These are phyloP conservation scores for Chenopodium formosanum DNA, from an alignment of 148 eudicot species.

Conservation along the genomic window DNA sequence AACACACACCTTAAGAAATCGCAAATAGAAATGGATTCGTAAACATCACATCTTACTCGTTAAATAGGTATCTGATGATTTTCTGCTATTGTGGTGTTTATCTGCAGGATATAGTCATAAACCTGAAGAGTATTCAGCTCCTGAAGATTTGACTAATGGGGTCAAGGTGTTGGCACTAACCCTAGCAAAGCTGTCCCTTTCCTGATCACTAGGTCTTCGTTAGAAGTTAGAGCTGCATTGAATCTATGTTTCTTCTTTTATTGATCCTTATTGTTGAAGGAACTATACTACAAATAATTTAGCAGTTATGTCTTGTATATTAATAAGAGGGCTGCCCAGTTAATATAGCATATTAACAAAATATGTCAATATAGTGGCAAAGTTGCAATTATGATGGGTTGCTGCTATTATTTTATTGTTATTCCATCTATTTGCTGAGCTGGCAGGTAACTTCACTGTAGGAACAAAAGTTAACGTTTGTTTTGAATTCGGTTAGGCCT, in stretches of 20 bases:
- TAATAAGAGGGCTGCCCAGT: no score
- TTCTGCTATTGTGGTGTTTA: not conserved
- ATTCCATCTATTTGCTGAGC: no score
- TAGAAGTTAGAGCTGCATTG: not conserved
- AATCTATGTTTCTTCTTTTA: not conserved
- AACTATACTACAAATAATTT: not conserved
- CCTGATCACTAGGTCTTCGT: conserved; percentile 25
- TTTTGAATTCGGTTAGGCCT: no score
- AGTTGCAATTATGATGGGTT: no score
- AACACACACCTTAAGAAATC: not conserved
- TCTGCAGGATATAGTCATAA: conserved; percentile 94
- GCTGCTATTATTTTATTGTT: no score
- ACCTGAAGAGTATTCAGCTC: conserved; percentile 83
- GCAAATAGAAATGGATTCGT: not conserved
- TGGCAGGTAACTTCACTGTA: no score
- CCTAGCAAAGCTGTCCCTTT: conserved; percentile 64
- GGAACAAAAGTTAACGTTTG: no score
- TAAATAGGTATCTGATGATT: not conserved
- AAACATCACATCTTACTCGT: not conserved
- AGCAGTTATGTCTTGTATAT: conserved; percentile 10
- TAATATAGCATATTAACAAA: no score
- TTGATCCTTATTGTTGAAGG: not conserved
- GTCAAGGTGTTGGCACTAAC: conserved; percentile 80
- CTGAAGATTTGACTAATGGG: conserved; percentile 67
- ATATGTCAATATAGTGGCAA: no score